Conservation (phyloP, 2,329 filamentous ascomycete species). For the Ophiosphaerella herpotricha region DNA sequence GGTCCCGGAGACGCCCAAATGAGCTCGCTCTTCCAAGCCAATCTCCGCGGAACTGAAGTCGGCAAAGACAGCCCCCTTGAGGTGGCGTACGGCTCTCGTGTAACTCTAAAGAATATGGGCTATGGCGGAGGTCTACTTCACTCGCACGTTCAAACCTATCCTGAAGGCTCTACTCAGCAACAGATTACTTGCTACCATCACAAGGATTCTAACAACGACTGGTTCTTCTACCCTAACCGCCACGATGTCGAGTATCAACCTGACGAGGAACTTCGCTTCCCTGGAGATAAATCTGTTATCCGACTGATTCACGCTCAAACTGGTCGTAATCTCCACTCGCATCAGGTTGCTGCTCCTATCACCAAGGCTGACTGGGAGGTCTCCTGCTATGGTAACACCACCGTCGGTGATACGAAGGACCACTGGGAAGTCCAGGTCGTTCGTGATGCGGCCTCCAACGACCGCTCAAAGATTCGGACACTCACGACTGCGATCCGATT, state of each 20-base stretch:
- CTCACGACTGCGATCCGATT: conserved; percentile 92
- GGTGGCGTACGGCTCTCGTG: conserved; percentile 83
- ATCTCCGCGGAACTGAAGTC: conserved; percentile 89
- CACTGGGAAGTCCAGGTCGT: conserved; percentile 96
- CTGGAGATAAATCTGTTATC: conserved; percentile 76
- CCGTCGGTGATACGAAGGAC: conserved; percentile 94
- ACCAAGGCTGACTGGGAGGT: conserved; percentile 91
- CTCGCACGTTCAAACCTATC: conserved; percentile 94
- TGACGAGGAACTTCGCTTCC: conserved; percentile 71
- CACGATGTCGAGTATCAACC: conserved; percentile 72
- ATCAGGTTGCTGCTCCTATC: conserved; percentile 84
- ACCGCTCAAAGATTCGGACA: conserved; percentile 83
- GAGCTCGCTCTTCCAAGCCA: conserved; percentile 99
- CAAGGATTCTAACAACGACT: conserved; percentile 99
- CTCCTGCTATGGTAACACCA: conserved; percentile 93
- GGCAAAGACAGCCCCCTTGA: conserved; percentile 94
- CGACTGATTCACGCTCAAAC: conserved; percentile 94
- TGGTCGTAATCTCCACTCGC: conserved; percentile 95
- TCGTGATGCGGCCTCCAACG: conserved; percentile 82
- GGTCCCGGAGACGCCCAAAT: conserved; percentile 99
- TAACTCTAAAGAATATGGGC: conserved; percentile 98
- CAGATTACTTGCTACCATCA: conserved; percentile 99
- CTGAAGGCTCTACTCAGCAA: conserved; percentile 90
- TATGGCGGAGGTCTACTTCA: conserved; percentile 96
- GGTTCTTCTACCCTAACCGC: conserved; percentile 98